A percentile compares a stretch with the other conserved stretches of the same genome.
phyloP scores from a whole-genome alignment of 352 stramenopile genomes.

The Pythium sukuiense region DNA sequence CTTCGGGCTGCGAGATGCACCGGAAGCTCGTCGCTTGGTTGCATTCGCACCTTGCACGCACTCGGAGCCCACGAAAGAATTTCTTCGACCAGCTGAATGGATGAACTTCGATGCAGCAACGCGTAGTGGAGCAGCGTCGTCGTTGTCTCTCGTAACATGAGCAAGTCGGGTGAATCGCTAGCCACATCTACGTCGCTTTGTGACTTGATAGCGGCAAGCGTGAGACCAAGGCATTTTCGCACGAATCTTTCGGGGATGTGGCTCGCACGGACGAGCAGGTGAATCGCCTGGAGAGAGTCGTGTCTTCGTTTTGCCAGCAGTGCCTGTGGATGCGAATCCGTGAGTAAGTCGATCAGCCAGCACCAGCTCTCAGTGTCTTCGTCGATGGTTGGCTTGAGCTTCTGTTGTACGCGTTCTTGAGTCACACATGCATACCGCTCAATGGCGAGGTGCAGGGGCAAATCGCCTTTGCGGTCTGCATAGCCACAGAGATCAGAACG shows the following conservation, averaged over 20 bases:
- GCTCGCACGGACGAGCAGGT: slow-evolving; percentile 12
- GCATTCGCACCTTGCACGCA: slow-evolving; percentile 26
- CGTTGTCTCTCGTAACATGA: slow-evolving; percentile 30
- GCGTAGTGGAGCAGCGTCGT: slow-evolving; percentile 65
- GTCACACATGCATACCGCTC: slow-evolving; percentile 26
- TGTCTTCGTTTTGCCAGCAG: slow-evolving; percentile 15
- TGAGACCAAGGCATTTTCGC: slow-evolving; percentile 2
- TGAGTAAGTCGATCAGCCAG: slow-evolving; percentile 21
- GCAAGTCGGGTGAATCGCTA: background rate
- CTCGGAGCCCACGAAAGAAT: slow-evolving; percentile 36
- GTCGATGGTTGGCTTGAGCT: background rate
- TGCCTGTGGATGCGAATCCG: slow-evolving; percentile 4
- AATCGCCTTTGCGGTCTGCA: slow-evolving; percentile 41
- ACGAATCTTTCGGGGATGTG: slow-evolving; percentile 16
- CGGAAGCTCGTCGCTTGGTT: slow-evolving; percentile 40
- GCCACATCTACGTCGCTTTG: slow-evolving; percentile 18
- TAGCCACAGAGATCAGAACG: slow-evolving; percentile 28
- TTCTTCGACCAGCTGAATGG: slow-evolving; percentile 29
- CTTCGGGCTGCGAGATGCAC: slow-evolving; percentile 47
- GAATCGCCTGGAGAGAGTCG: slow-evolving; percentile 18
- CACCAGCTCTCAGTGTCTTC: slow-evolving; percentile 11
- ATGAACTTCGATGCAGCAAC: slow-evolving; percentile 40
- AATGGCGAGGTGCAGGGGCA: slow-evolving; percentile 56
- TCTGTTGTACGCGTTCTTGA: slow-evolving; percentile 2
- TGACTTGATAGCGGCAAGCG: slow-evolving; percentile 7